Evolutionary conservation across 768 basidiomycete genomes (phyloP).

Genomic region (Kondoa subrosea): DNA sequence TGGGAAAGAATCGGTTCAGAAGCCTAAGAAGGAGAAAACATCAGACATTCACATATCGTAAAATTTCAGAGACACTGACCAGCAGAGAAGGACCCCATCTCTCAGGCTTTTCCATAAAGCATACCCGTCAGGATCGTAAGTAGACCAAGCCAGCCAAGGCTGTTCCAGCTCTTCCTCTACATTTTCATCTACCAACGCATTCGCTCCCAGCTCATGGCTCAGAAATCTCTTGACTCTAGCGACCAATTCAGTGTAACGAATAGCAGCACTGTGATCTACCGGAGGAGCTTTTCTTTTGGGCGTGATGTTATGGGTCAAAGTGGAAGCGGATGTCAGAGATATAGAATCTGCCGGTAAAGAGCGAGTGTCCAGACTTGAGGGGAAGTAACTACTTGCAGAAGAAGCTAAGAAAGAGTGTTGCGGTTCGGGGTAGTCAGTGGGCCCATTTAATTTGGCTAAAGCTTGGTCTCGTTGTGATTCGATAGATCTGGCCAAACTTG

Average conservation of each 20-base stretch:
- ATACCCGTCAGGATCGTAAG: slow-evolving; percentile 8
- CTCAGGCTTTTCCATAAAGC: slow-evolving; percentile 13
- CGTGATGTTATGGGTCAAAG: neutral
- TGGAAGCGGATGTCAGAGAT: neutral
- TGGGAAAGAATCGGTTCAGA: slow-evolving; percentile 9
- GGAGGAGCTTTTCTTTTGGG: neutral
- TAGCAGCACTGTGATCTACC: neutral
- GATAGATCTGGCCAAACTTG: neutral
- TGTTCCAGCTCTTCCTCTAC: neutral
- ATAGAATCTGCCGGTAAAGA: neutral
- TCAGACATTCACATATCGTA: neutral
- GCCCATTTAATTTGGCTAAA: neutral
- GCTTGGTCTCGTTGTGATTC: neutral
- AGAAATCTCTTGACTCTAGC: neutral
- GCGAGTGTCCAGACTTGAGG: neutral
- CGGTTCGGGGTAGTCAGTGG: neutral
- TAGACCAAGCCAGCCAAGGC: slow-evolving; percentile 6
- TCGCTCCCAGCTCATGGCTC: neutral
- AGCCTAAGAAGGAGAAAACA: slow-evolving; percentile 6
- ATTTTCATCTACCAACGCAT: neutral
- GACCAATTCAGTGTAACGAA: neutral
- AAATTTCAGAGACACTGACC: slow-evolving; percentile 5
- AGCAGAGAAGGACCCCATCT: slow-evolving; percentile 17
- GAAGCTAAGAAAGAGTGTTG: neutral
- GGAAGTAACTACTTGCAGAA: neutral